These are phyloP conservation scores for Pseudonectria buxi DNA, from an alignment of 2,329 filamentous ascomycete genomes.

Conservation along the genomic window DNA sequence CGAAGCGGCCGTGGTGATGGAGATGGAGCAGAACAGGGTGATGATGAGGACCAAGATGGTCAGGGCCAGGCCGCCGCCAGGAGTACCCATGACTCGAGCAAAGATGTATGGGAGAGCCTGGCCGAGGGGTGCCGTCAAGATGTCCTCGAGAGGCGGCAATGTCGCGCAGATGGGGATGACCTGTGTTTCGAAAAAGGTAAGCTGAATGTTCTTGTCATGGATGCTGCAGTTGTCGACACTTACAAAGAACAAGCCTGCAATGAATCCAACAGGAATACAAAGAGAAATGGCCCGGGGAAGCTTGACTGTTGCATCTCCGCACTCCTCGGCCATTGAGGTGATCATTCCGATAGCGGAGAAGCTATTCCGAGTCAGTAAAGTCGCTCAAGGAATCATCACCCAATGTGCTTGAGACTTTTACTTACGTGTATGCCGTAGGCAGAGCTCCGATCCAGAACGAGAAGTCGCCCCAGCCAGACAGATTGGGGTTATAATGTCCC, in stretches of 20 bases:
- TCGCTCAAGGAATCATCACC: not conserved
- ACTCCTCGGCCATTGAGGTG: slow-evolving; percentile 51
- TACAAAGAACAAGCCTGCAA: slow-evolving; percentile 57
- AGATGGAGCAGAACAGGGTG: slow-evolving; percentile 67
- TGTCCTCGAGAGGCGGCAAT: slow-evolving; percentile 56
- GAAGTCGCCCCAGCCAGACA: slow-evolving; percentile 61
- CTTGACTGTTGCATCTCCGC: slow-evolving; percentile 50
- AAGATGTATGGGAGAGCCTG: slow-evolving; percentile 72
- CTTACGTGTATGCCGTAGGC: slow-evolving; percentile 31
- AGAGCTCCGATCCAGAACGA: slow-evolving; percentile 49
- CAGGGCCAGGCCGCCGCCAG: slow-evolving; percentile 67
- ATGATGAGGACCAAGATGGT: slow-evolving; percentile 71
- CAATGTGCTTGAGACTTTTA: not conserved
- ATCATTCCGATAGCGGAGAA: slow-evolving; percentile 45
- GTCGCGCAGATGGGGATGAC: slow-evolving; percentile 46
- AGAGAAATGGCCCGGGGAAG: slow-evolving; percentile 62
- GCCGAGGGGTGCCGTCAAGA: slow-evolving; percentile 61
- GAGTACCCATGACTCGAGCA: slow-evolving; percentile 66
- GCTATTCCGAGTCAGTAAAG: not conserved
- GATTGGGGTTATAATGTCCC: slow-evolving; percentile 58
- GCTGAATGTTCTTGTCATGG: not conserved
- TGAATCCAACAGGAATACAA: slow-evolving; percentile 56
- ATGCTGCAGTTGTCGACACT: slow-evolving; percentile 50
- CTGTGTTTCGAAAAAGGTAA: not conserved
- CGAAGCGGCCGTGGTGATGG: slow-evolving; percentile 65